phyloP scores from a whole-genome alignment of 2,329 filamentous ascomycete genomes.

The Aspergillus sp. region DNA sequence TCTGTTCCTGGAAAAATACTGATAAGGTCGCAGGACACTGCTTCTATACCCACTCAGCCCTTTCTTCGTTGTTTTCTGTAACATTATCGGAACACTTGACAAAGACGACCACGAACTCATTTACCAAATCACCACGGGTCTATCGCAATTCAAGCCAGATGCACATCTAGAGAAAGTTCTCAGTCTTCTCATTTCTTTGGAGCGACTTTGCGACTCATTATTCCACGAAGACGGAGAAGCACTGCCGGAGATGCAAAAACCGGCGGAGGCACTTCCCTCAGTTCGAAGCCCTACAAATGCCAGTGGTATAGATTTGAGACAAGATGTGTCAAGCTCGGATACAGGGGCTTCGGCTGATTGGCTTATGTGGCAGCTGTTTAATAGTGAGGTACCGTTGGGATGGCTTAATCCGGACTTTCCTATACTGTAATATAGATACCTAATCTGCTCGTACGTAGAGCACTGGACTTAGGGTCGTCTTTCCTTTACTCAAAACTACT shows the following conservation, averaged over 20 bases:
- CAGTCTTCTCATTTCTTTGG: background rate
- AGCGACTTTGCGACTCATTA: background rate
- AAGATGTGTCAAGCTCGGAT: background rate
- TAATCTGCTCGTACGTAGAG: too few relatives aligned
- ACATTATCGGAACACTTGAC: constrained; percentile 5
- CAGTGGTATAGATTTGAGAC: background rate
- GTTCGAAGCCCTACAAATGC: background rate
- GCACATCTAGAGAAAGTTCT: background rate
- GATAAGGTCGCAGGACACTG: constrained; percentile 1
- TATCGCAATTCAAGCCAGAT: background rate
- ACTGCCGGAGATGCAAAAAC: background rate
- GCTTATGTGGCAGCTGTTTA: constrained; percentile 9
- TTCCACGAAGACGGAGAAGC: background rate
- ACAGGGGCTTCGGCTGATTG: constrained; percentile 1
- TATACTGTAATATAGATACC: background rate
- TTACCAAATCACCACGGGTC: background rate
- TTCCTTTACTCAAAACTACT: too few relatives aligned
- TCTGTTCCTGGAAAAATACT: background rate
- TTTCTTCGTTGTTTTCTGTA: constrained; percentile 8
- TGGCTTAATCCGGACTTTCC: background rate
- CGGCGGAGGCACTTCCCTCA: background rate
- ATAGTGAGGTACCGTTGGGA: constrained; percentile 5
- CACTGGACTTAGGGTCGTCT: too few relatives aligned
- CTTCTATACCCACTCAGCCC: constrained; percentile 6
- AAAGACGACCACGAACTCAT: constrained; percentile 1